Conservation (phyloP, 2,329 filamentous ascomycete species). For the Chrysoporthe cubensis region DNA sequence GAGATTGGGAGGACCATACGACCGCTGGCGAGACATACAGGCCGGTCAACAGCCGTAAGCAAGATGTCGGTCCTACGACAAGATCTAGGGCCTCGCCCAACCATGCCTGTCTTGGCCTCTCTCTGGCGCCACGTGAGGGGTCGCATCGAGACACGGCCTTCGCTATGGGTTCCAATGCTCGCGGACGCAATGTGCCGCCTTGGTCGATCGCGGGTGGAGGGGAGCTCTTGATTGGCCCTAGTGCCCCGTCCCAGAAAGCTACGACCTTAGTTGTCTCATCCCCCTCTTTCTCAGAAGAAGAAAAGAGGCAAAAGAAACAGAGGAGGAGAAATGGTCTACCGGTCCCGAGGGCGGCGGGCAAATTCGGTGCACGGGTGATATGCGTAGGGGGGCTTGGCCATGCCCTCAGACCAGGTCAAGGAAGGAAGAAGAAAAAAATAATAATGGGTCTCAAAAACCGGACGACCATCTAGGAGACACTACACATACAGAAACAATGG, state of each 20-base stretch:
- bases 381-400: not conserved
- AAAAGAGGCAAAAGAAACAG: not conserved
- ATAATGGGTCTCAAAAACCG: not conserved
- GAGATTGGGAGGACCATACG: not conserved
- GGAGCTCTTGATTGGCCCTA: too few relatives aligned
- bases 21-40: not conserved
- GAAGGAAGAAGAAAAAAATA: not conserved
- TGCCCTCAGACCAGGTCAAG: not conserved
- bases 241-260: too few relatives aligned
- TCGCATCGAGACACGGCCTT: not conserved
- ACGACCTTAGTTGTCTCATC: not conserved
- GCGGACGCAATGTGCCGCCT: not conserved
- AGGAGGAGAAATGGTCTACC: too few relatives aligned
- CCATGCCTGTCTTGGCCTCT: not conserved
- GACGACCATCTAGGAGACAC: not conserved
- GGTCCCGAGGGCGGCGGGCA: too few relatives aligned
- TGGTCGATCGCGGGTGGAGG: not conserved
- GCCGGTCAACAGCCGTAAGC: constrained; percentile 1
- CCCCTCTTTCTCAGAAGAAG: not conserved
- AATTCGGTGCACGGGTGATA: too few relatives aligned
- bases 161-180: not conserved
- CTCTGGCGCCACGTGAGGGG: not conserved
- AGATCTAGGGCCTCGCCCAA: not conserved
- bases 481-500: too few relatives aligned
- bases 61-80: not conserved